These are phyloP conservation scores for Alternaria sp. DNA, from an alignment of 2,329 filamentous ascomycete genomes.

Conservation along the genomic window DNA sequence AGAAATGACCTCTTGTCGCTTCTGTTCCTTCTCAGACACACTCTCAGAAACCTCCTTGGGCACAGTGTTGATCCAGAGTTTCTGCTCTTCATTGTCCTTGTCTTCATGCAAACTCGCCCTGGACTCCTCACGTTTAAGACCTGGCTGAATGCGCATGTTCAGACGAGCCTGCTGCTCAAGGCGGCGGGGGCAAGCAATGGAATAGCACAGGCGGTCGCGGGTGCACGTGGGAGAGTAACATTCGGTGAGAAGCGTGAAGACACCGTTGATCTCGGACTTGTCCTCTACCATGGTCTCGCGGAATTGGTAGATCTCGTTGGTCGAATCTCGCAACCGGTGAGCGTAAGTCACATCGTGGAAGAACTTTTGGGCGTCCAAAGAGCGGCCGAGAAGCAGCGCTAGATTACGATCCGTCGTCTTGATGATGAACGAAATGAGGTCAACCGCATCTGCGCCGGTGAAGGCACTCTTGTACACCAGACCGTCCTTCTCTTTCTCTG, in stretches of 20 bases:
- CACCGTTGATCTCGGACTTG: slow-evolving; percentile 85
- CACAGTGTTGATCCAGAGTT: slow-evolving; percentile 98
- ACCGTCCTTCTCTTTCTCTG: slow-evolving; percentile 94
- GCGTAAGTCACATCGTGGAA: slow-evolving; percentile 99
- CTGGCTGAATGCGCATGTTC: slow-evolving; percentile 91
- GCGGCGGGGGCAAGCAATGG: slow-evolving; percentile 91
- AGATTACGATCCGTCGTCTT: slow-evolving; percentile 95
- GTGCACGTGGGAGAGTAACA: slow-evolving; percentile 99
- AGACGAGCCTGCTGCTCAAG: slow-evolving; percentile 93
- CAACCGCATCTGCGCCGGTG: slow-evolving; percentile 92
- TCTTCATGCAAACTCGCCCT: slow-evolving; percentile 81
- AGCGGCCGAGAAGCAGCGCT: slow-evolving; percentile 85
- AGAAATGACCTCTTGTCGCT: slow-evolving; percentile 96
- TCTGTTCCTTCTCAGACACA: slow-evolving; percentile 90
- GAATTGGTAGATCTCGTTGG: slow-evolving; percentile 95
- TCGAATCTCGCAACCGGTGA: slow-evolving; percentile 91
- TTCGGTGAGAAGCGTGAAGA: slow-evolving; percentile 94
- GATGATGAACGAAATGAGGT: slow-evolving; percentile 95
- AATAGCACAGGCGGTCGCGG: slow-evolving; percentile 93
- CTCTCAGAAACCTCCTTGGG: slow-evolving; percentile 92
- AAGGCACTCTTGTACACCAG: slow-evolving; percentile 97
- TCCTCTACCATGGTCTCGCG: slow-evolving; percentile 90
- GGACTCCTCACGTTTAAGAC: slow-evolving; percentile 75
- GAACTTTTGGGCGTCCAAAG: slow-evolving; percentile 96
- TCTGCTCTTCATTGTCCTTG: slow-evolving; percentile 92